Conservation (phyloP, 2,329 filamentous ascomycete genomes). For the Penicillium aurantiogriseum region DNA sequence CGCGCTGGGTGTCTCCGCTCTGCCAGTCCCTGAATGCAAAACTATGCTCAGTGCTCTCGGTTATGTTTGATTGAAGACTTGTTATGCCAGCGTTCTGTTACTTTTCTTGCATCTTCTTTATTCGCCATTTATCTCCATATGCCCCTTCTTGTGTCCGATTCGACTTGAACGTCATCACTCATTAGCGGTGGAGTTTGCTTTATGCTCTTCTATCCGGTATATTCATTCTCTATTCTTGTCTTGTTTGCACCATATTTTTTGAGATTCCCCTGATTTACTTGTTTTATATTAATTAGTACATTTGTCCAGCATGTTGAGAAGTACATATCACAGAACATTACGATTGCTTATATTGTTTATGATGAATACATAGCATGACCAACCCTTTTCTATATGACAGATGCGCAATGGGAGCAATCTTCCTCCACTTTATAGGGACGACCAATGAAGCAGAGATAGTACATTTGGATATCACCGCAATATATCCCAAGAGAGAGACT, state of each 20-base stretch:
- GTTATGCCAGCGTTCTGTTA: not conserved
- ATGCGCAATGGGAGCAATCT: not conserved
- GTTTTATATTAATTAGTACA: conserved; percentile 17
- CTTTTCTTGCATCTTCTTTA: conserved; percentile 8
- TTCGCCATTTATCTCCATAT: not conserved
- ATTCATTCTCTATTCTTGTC: conserved; percentile 20
- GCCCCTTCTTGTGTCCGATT: conserved; percentile 3
- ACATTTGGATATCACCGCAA: not conserved
- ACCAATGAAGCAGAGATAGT: not conserved
- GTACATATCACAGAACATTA: conserved; percentile 19
- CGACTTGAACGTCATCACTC: conserved; percentile 16
- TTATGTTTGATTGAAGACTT: conserved; percentile 29
- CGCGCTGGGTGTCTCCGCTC: conserved; percentile 52
- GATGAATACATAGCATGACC: conserved; percentile 1
- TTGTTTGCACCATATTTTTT: conserved; percentile 12
- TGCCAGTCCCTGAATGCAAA: conserved; percentile 49
- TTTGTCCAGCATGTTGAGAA: conserved; percentile 18
- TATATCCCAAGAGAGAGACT: not conserved
- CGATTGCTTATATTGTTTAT: not conserved
- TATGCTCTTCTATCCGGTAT: conserved; percentile 21
- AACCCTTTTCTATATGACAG: not conserved
- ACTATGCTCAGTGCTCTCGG: conserved; percentile 42
- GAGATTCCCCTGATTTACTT: conserved; percentile 23
- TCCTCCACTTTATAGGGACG: not conserved
- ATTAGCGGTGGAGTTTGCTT: conserved; percentile 29